Evolutionary conservation across 495 filamentous ascomycete genomes (phyloP), one percentile per base, ranked within the genome.

Genomic region (Neurospora hispaniola): DNA sequence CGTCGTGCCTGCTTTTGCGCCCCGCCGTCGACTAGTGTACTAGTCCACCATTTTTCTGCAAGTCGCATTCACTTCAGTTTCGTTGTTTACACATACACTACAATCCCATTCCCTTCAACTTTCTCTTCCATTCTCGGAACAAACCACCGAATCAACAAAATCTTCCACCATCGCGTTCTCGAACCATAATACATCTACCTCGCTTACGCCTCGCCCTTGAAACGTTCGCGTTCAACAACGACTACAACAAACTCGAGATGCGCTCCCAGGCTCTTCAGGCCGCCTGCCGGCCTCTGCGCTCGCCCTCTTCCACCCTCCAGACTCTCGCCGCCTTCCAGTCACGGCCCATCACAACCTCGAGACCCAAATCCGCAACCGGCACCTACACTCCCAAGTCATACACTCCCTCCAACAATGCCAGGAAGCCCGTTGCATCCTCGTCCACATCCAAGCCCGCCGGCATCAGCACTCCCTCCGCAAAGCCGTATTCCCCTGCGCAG

Each of bases 231-330:
- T 41, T 31, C 18, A 23, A 23, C 70, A 41, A 46, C 44, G 44
- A 39, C 38, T 66, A 14, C 71, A 9, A 42, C 42, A 14, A 11
- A 11, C 59, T 10, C 12, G 27, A 77, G 42, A 81, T 81, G 79
- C 73, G 75, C 35, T 76, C 79, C 59, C 75, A 48, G 43, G 75
- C 76, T 72, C 74, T 79, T 69, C 79, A 77, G 40, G 35, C n/a
- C 10, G 75, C 74, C 31, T 74, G 71, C 40, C 71, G 76, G 10
- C 73, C 74, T 12, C 44, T 76, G 39, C 76, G 74, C 72, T 20
- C 43, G 20, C 44, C 75, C n/a, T 72, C 75, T 23, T 59, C 72
- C 18, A 73, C 27, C 41, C 18, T 74, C 27, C 73, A 74, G 44
- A 62, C 27, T 38, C 69, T 74, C 20, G 27, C 14, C 7, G 54